These are phyloP conservation scores for Penicillium sp. DNA, from an alignment of 2,329 filamentous ascomycete genomes.

Conservation along the genomic window DNA sequence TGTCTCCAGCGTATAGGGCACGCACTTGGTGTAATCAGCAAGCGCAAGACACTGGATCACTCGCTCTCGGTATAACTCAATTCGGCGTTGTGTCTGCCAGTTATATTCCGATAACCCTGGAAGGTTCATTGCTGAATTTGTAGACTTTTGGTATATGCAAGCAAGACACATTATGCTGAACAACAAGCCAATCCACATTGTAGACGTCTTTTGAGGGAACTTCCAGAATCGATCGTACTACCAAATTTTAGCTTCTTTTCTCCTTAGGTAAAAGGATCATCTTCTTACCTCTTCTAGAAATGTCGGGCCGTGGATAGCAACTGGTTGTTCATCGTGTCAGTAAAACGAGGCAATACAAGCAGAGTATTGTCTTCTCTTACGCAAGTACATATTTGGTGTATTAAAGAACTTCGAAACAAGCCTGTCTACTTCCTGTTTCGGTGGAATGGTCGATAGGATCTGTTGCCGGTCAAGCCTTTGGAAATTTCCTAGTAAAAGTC, in stretches of 20 bases:
- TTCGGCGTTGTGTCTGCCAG: background rate
- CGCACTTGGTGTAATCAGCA: constrained; percentile 12
- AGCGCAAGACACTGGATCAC: constrained; percentile 12
- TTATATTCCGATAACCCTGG: background rate
- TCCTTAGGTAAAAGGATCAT: background rate
- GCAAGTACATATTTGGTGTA: constrained; percentile 2
- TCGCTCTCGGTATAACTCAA: constrained; percentile 8
- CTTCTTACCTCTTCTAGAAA: constrained; percentile 10
- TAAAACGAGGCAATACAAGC: background rate
- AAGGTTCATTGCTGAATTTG: background rate
- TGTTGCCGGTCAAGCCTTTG: background rate
- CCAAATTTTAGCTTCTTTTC: background rate
- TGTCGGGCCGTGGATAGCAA: constrained; percentile 6
- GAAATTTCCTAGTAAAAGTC: constrained; percentile 7
- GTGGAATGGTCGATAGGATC: constrained; percentile 8
- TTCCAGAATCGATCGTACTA: constrained; percentile 15
- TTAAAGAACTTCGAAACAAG: constrained; percentile 11
- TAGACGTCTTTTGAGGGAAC: constrained; percentile 1
- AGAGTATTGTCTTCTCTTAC: background rate
- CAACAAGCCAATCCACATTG: constrained; percentile 27
- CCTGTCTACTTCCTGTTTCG: constrained; percentile 5
- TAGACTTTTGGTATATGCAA: background rate
- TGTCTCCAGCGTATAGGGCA: constrained; percentile 10
- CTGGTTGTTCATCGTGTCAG: background rate
- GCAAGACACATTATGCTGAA: constrained; percentile 26